Evolutionary conservation across 2,329 filamentous ascomycete species (phyloP).

Genomic region (Chlorencoelia australis): DNA sequence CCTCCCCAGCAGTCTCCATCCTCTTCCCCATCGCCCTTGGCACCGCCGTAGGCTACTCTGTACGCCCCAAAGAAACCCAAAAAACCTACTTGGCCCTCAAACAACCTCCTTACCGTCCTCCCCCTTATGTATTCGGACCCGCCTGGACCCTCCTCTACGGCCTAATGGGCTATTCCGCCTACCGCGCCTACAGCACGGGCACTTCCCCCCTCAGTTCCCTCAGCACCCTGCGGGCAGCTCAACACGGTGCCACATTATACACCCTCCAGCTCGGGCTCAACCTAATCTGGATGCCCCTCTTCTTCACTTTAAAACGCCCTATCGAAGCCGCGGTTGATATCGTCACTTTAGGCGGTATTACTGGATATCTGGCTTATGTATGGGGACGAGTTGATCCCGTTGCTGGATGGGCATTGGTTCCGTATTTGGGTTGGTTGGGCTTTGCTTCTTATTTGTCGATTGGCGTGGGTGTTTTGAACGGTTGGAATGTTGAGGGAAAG

Average conservation of each 20-base stretch:
- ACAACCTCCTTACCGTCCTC: slow-evolving; percentile 55
- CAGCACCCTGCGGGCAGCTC: slow-evolving; percentile 33
- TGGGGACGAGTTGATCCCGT: slow-evolving; percentile 67
- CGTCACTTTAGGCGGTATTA: slow-evolving; percentile 58
- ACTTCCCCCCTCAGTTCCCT: slow-evolving; percentile 37
- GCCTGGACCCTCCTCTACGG: slow-evolving; percentile 59
- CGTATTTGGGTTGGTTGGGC: slow-evolving; percentile 77
- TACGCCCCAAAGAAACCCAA: slow-evolving; percentile 47
- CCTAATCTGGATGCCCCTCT: slow-evolving; percentile 83
- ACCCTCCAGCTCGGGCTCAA: slow-evolving; percentile 79
- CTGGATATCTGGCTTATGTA: slow-evolving; percentile 62
- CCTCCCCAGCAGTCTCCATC: slow-evolving; percentile 61
- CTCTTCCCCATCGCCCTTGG: slow-evolving; percentile 67
- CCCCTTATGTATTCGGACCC: slow-evolving; percentile 52
- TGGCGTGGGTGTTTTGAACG: slow-evolving; percentile 56
- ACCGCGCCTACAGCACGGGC: slow-evolving; percentile 61
- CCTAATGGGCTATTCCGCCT: slow-evolving; percentile 80
- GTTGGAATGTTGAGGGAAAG: slow-evolving; percentile 46
- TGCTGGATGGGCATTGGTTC: slow-evolving; percentile 64
- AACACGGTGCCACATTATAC: slow-evolving; percentile 69
- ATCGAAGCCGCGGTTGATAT: slow-evolving; percentile 68
- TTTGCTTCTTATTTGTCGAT: slow-evolving; percentile 81
- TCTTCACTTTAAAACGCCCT: slow-evolving; percentile 70
- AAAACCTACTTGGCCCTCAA: slow-evolving; percentile 54
- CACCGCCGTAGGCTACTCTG: slow-evolving; percentile 60